A percentile compares a stretch with the other conserved stretches of the same genome.
These are phyloP conservation scores for Auxenochlorella pyrenoidosa DNA, from an alignment of 139 green algal genomes.

Conservation along the genomic window DNA sequence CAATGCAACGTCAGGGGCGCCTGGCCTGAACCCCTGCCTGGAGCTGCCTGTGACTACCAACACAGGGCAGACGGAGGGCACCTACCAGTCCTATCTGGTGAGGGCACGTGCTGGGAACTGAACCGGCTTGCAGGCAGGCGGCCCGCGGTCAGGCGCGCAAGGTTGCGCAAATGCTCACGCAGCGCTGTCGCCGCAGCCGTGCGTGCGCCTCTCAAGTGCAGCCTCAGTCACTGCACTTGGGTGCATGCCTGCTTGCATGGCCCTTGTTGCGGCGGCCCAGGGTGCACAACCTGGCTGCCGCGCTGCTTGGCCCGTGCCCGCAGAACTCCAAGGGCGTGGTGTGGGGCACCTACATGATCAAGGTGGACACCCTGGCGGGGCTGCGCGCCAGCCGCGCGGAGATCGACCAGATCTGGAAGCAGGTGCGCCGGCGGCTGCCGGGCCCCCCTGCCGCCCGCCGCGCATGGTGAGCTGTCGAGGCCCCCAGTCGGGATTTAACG, in stretches of 20 bases:
- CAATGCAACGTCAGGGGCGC: conserved; percentile 14
- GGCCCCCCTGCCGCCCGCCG: too few relatives aligned
- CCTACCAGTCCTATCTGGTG: conserved; percentile 35
- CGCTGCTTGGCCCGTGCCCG: background rate
- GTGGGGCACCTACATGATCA: conserved; percentile 50
- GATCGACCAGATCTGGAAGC: conserved; percentile 37
- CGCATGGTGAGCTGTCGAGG: too few relatives aligned
- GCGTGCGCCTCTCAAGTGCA: too few relatives aligned
- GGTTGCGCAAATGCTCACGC: too few relatives aligned
- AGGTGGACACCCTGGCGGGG: conserved; percentile 48
- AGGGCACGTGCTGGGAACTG: background rate
- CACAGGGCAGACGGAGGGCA: background rate
- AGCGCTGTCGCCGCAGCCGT: too few relatives aligned
- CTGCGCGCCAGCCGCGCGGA: conserved; percentile 45
- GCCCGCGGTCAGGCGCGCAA: background rate
- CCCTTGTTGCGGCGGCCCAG: too few relatives aligned
- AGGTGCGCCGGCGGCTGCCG: background rate
- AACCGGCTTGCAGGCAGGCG: background rate
- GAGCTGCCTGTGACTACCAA: background rate
- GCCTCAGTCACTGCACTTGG: too few relatives aligned
- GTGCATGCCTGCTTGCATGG: too few relatives aligned
- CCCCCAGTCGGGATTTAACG: too few relatives aligned
- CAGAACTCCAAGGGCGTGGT: conserved; percentile 45
- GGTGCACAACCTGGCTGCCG: background rate
- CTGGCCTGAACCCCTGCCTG: conserved; percentile 50